phyloP scores from a whole-genome alignment of 257 asterid genomes.

The Solanum tarijense region DNA sequence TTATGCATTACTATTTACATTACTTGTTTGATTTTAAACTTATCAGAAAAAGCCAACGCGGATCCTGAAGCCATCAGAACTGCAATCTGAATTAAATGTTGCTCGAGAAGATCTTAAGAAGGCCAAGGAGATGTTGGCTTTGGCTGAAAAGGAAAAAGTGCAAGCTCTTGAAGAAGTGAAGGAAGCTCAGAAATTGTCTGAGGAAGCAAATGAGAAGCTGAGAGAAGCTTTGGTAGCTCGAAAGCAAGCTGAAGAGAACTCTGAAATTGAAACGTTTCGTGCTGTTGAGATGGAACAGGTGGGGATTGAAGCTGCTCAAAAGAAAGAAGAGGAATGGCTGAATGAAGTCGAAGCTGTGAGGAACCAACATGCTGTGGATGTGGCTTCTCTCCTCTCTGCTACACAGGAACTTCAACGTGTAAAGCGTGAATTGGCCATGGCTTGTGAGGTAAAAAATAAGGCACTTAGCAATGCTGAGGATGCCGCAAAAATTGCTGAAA shows the following conservation, averaged over 20 bases:
- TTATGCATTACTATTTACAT: background rate
- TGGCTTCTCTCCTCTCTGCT: slow-evolving; percentile 62
- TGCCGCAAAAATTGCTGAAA: slow-evolving; percentile 64
- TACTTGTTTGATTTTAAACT: background rate
- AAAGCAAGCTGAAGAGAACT: slow-evolving; percentile 73
- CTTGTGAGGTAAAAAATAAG: slow-evolving; percentile 61
- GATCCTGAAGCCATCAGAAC: slow-evolving; percentile 46
- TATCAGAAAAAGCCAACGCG: slow-evolving; percentile 63
- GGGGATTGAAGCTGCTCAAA: slow-evolving; percentile 74
- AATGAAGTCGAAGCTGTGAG: slow-evolving; percentile 68
- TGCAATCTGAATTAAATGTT: slow-evolving; percentile 48
- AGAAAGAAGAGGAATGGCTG: slow-evolving; percentile 76
- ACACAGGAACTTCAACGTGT: slow-evolving; percentile 66
- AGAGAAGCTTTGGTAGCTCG: slow-evolving; percentile 74
- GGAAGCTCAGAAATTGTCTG: slow-evolving; percentile 56
- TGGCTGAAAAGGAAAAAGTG: slow-evolving; percentile 65
- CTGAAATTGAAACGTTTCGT: slow-evolving; percentile 82
- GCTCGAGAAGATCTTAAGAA: slow-evolving; percentile 80
- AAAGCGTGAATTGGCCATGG: slow-evolving; percentile 56
- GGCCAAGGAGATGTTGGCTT: slow-evolving; percentile 59
- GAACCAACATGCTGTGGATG: slow-evolving; percentile 63
- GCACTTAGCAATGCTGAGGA: slow-evolving; percentile 77
- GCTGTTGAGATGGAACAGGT: slow-evolving; percentile 91
- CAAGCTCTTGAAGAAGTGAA: slow-evolving; percentile 66
- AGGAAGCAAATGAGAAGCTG: slow-evolving; percentile 80